These are phyloP conservation scores for Fusarium poae DNA, from an alignment of 2,329 filamentous ascomycete species.

Conservation along the genomic window DNA sequence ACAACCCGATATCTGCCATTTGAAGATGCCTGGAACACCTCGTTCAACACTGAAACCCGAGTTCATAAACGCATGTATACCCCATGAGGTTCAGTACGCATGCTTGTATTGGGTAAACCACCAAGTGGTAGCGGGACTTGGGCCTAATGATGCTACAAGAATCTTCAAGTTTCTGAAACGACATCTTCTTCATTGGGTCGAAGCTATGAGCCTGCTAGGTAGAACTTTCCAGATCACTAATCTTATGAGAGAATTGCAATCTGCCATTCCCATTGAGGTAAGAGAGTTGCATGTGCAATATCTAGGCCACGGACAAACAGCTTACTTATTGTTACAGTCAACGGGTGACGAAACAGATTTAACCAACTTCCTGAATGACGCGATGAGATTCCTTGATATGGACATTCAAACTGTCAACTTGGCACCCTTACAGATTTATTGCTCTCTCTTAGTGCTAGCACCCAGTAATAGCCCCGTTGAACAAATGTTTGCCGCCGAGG, in stretches of 20 bases:
- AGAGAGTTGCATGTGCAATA: not conserved
- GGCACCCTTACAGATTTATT: not conserved
- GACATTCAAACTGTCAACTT: not conserved
- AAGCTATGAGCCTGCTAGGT: not conserved
- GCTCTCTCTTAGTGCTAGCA: not conserved
- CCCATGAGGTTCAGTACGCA: not conserved
- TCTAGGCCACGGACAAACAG: fast-evolving
- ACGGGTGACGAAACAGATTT: not conserved
- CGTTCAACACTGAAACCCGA: not conserved
- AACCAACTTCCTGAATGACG: not conserved
- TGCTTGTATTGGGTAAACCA: not conserved
- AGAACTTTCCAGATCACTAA: not conserved
- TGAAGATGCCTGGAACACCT: not conserved
- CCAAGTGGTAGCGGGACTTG: not conserved
- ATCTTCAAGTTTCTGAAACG: not conserved
- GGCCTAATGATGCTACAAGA: fast-evolving
- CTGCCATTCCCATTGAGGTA: fast-evolving
- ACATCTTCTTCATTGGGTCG: not conserved
- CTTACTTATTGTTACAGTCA: not conserved
- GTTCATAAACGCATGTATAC: not conserved
- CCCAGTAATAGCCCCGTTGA: not conserved
- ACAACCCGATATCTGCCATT: not conserved
- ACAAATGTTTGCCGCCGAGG: fast-evolving
- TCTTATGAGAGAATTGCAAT: fast-evolving
- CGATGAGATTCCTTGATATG: not conserved